Conservation (phyloP, 2,329 filamentous ascomycete genomes). For the Orbilia brochopaga region DNA sequence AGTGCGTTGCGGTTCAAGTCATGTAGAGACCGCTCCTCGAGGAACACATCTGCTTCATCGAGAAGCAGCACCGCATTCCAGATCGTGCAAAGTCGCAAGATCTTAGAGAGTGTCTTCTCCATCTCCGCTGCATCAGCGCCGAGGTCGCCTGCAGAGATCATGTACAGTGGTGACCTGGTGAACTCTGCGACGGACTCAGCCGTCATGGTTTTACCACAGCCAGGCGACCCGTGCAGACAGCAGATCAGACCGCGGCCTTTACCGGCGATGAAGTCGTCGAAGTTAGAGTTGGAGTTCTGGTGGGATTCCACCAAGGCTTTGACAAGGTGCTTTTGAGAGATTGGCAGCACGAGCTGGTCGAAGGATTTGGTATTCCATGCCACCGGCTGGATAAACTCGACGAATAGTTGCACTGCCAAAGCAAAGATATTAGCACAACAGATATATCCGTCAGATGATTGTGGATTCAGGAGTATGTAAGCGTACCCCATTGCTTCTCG, state of each 20-base stretch:
- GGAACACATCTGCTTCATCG: slow-evolving; percentile 83
- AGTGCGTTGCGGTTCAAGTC: slow-evolving; percentile 85
- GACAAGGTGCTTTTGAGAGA: slow-evolving; percentile 56
- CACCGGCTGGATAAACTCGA: slow-evolving; percentile 79
- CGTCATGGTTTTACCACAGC: slow-evolving; percentile 66
- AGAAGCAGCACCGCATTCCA: slow-evolving; percentile 87
- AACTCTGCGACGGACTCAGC: slow-evolving; percentile 65
- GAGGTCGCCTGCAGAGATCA: slow-evolving; percentile 59
- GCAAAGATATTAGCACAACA: slow-evolving; percentile 53
- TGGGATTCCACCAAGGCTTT: slow-evolving; percentile 63
- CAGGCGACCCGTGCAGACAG: slow-evolving; percentile 63
- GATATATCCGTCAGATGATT: slow-evolving; percentile 55
- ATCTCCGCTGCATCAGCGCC: slow-evolving; percentile 61
- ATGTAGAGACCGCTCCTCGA: slow-evolving; percentile 81
- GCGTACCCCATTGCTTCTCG: slow-evolving; percentile 76
- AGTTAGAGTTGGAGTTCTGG: slow-evolving; percentile 58
- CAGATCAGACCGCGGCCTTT: slow-evolving; percentile 59
- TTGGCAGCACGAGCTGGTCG: slow-evolving; percentile 56
- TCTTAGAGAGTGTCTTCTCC: slow-evolving; percentile 79
- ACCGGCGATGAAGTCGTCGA: slow-evolving; percentile 64
- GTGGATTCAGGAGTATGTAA: slow-evolving; percentile 54
- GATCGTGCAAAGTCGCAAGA: slow-evolving; percentile 81
- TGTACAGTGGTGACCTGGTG: slow-evolving; percentile 63
- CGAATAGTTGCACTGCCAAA: slow-evolving; percentile 73
- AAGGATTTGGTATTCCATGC: slow-evolving; percentile 60